Base-by-base conservation (phyloP, 257 asterid genomes). In the Lycium ferocissimum region DNA sequence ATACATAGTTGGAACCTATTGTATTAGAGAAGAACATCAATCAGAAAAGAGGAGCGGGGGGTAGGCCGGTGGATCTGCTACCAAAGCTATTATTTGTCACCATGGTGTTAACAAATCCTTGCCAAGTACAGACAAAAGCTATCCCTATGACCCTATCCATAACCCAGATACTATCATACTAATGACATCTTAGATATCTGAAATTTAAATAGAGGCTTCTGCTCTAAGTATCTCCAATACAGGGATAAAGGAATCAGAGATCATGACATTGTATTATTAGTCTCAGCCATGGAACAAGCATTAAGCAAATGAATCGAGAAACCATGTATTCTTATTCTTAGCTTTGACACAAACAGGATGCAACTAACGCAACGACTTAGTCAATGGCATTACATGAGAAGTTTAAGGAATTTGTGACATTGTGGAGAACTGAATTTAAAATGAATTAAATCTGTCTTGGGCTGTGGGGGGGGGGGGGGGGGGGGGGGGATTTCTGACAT, bases 1-100 rank as follows among this genome's bases (percentile, higher is more conserved):
- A 88, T 96, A 96, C 91, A 96, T 94, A 84, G 99, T 96, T 66
- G 99, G 99, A 80, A 96, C 99, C 99, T 96, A 82, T 59, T 80
- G 35, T 59, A 84, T 54, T 47, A 20, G 80, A 17, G 83, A 80
- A 47, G 26, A 1, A 53, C 45, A 53, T 26, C 26, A 76, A 76
- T 76, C 63, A 51, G 47, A 2, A 76, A 76, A 8, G 82, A 59
- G 65, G 65, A 26, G 49, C 14, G 40, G 82, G 7, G 18, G 57
- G 15, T 15, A 72, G 9, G 14, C 0, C 3, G 40, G 82, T 7
- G 82, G 26, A 33, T 53, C 63, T 22, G 65, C 26, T 13, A 76
- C 14, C 15, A 26, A 51, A 26, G 65, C 26, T 76, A 53, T 7
- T 14, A 26, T 56, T 7, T 76, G 82, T 13, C 65, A 22, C 47